Evolutionary conservation across 1,139 yeast genomes (phyloP), one percentile per base, ranked within the genome.

Genomic region (Hyphopichia buzzinii): DNA sequence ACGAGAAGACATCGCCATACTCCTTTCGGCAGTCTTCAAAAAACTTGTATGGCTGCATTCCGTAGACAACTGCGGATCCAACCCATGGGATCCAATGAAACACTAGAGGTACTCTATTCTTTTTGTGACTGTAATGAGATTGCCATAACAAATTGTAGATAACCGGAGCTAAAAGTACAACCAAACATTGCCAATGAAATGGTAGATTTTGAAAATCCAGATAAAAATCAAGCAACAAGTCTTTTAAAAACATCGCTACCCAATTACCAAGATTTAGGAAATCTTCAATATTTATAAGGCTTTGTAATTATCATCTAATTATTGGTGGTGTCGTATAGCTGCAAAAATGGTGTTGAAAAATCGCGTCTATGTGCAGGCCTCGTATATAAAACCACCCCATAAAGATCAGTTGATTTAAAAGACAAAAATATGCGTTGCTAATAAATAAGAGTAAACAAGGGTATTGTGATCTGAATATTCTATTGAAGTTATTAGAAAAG

Each of bases 51-150:
- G 98, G 98, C 47, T 83, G 82, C 84, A 82, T 84, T 50, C 98
- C 98, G 57, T 87, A 92, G 5, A 74, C 65, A 25, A 84, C 79
- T 28, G 97, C 94, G 27, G 94, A 84, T 30, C 98, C 98, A 37
- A 92, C 70, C 96, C 97, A 90, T 22, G 98, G 98, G 44, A 92
- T 69, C 84, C 90, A 84, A 68, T 92, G 84, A 58, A 86, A 88
- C 6, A 88, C 97, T 49, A 92, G 60, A 4, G 98, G 98, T n/a
- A 79, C 94, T 44, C 92, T 69, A 59, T 85, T 94, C 39, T 76
- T 85, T 61, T 92, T 76, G 37, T 85, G 55, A 8, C 87, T 77
- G 56, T 83, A 83, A 17, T 79, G 54, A 4, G 84, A 63, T 66
- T 89, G 97, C 80, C 83, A 80, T 21, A 75, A 54, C 29, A 84